Evolutionary conservation across 768 basidiomycete species (phyloP).

Genomic region (Russula abietina): DNA sequence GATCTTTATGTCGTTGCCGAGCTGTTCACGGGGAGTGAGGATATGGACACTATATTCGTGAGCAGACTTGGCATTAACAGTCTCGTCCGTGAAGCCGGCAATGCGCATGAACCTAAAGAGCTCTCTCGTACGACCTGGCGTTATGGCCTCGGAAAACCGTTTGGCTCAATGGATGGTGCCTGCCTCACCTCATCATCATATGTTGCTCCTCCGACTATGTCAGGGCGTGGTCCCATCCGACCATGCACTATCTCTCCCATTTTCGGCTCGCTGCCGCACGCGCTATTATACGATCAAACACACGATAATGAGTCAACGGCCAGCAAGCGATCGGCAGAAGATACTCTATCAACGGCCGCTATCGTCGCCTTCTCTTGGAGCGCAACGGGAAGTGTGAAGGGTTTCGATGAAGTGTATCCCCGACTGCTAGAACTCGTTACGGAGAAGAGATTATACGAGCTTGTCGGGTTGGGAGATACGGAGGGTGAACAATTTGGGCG

Average conservation of each 20-base stretch:
- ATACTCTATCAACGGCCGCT: slow-evolving; percentile 90
- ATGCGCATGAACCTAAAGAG: slow-evolving; percentile 85
- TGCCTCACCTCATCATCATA: slow-evolving; percentile 58
- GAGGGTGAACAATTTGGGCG: slow-evolving; percentile 17
- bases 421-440: slow-evolving; percentile 85
- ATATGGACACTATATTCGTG: slow-evolving; percentile 89
- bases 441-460: slow-evolving; percentile 75
- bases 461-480: slow-evolving; percentile 43
- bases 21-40: slow-evolving; percentile 92
- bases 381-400: slow-evolving; percentile 90
- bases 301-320: slow-evolving; percentile 95
- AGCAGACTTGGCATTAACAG: slow-evolving; percentile 90
- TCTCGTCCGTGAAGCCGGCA: slow-evolving; percentile 91
- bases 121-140: slow-evolving; percentile 82
- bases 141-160: slow-evolving; percentile 88
- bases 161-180: slow-evolving; percentile 92
- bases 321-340: slow-evolving; percentile 89
- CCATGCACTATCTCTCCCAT: slow-evolving; percentile 71
- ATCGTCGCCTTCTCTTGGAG: slow-evolving; percentile 86
- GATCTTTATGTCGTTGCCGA: slow-evolving; percentile 97
- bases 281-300: slow-evolving; percentile 90
- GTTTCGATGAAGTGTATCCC: slow-evolving; percentile 95
- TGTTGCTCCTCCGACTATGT: slow-evolving; percentile 76
- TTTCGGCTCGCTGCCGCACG: slow-evolving; percentile 84
- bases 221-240: slow-evolving; percentile 72